These are phyloP conservation scores for Tinospora cordifolia DNA, from an alignment of 164 flowering plant genomes.

Conservation along the genomic window DNA sequence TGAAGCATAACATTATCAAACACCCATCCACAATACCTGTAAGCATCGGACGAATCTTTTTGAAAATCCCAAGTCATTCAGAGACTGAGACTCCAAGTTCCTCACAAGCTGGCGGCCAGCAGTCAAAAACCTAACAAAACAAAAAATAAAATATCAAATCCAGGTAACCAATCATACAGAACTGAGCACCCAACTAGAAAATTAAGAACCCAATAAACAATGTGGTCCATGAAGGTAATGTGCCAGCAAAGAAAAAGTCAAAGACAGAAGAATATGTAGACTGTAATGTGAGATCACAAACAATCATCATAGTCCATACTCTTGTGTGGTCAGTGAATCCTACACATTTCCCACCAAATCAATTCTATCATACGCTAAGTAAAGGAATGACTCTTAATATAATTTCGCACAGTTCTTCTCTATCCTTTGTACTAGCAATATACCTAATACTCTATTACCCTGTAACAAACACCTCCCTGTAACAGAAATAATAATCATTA, in stretches of 20 bases:
- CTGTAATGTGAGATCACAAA: too few species aligned
- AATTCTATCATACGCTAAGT: too few species aligned
- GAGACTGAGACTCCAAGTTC: slow-evolving; percentile 72
- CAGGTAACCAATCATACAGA: not conserved
- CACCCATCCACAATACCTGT: slow-evolving; percentile 48
- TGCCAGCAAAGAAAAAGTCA: too few species aligned
- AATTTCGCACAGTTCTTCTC: too few species aligned
- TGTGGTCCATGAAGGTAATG: not conserved
- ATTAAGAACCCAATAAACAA: not conserved
- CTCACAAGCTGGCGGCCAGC: slow-evolving; percentile 87
- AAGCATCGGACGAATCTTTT: slow-evolving; percentile 92
- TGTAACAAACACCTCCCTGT: not conserved
- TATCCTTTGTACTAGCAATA: not conserved
- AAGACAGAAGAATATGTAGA: too few species aligned
- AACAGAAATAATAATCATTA: not conserved
- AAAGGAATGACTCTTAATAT: too few species aligned
- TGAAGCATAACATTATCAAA: not conserved
- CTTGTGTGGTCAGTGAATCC: too few species aligned
- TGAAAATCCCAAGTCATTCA: slow-evolving; percentile 93
- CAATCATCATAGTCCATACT: too few species aligned
- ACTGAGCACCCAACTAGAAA: not conserved
- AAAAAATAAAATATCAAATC: not conserved
- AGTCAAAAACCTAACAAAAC: slow-evolving; percentile 52
- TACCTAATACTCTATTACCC: not conserved
- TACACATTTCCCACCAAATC: too few species aligned